phyloP scores from a whole-genome alignment of 352 stramenopile genomes.

The Phytophthora pinifolia region DNA sequence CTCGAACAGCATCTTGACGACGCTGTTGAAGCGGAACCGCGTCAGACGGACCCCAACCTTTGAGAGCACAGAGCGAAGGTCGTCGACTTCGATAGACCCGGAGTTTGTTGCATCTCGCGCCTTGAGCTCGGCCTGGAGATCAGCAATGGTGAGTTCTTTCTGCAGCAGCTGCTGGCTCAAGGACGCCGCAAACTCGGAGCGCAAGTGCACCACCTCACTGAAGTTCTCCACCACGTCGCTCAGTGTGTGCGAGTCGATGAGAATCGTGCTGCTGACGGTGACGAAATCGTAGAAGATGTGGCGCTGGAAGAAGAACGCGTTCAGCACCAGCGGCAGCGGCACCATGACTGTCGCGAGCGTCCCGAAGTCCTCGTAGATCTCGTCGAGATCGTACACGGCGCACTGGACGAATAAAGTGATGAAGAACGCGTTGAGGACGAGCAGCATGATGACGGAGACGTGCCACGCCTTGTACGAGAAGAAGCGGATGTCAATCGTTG shows the following conservation, averaged over 20 bases:
- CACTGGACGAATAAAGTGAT: constrained; percentile 59
- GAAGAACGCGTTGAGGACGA: constrained; percentile 69
- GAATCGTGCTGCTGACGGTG: constrained; percentile 48
- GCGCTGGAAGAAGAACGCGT: constrained; percentile 51
- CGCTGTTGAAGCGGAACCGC: constrained; percentile 58
- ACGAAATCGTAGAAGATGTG: constrained; percentile 64
- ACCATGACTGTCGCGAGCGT: constrained; percentile 30
- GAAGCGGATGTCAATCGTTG: constrained; percentile 33
- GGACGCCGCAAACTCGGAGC: constrained; percentile 44
- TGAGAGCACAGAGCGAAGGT: constrained; percentile 38
- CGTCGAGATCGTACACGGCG: constrained; percentile 44
- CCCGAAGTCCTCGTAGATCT: constrained; percentile 35
- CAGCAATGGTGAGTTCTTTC: constrained; percentile 12
- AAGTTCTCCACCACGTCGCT: constrained; percentile 64
- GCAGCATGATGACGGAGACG: constrained; percentile 51
- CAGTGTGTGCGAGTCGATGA: constrained; percentile 50
- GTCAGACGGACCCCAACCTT: constrained; percentile 47
- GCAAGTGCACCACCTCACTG: constrained; percentile 46
- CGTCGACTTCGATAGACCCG: constrained; percentile 40
- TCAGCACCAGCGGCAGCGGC: constrained; percentile 41
- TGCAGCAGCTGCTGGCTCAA: constrained; percentile 26
- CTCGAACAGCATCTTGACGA: constrained; percentile 53
- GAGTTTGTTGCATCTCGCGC: constrained; percentile 23
- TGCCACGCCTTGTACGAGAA: constrained; percentile 70
- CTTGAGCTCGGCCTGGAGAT: constrained; percentile 38